Percentiles rank a stretch among this genome's conserved stretches.
Evolutionary conservation across 1,284 basidiomycete genomes (phyloP).

Genomic region (Ganoderma meredithae): DNA sequence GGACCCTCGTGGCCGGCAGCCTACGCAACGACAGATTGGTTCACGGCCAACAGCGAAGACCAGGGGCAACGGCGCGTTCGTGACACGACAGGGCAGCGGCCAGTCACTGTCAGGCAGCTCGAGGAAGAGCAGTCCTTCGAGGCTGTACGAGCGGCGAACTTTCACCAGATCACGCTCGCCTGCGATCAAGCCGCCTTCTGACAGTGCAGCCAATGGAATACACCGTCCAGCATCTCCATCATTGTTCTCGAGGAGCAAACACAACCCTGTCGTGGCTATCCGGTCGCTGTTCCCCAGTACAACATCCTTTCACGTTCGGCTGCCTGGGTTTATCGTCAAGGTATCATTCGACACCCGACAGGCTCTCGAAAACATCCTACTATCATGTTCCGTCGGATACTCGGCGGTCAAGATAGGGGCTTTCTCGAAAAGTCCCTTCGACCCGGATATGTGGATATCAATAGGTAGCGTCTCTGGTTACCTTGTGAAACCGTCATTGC

Average conservation of each 20-base stretch:
- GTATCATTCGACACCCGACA: conserved; percentile 64
- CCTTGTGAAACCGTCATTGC: conserved; percentile 28
- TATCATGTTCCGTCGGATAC: conserved; percentile 61
- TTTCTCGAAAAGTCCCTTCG: conserved; percentile 32
- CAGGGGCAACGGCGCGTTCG: conserved; percentile 21
- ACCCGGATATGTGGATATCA: conserved; percentile 50
- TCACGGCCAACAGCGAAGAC: conserved; percentile 17
- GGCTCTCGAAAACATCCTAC: conserved; percentile 60
- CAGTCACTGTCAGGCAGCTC: conserved; percentile 36
- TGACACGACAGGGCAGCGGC: conserved; percentile 27
- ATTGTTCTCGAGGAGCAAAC: conserved; percentile 37
- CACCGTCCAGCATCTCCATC: conserved; percentile 41
- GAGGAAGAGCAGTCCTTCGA: conserved; percentile 34
- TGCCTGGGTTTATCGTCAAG: conserved; percentile 52
- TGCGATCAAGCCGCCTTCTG: conserved; percentile 44
- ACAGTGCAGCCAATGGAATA: conserved; percentile 38
- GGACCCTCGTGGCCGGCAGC: conserved; percentile 50
- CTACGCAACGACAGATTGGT: conserved; percentile 37
- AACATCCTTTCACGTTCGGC: conserved; percentile 48
- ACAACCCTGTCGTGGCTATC: conserved; percentile 30
- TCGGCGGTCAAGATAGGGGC: conserved; percentile 44
- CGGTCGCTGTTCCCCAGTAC: conserved; percentile 51
- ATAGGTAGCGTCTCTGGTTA: conserved; percentile 44
- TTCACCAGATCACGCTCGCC: conserved; percentile 72
- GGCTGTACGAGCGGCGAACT: conserved; percentile 35